These are phyloP conservation scores for Globisporangium recalcitrans DNA, from an alignment of 352 stramenopile species.

Conservation along the genomic window DNA sequence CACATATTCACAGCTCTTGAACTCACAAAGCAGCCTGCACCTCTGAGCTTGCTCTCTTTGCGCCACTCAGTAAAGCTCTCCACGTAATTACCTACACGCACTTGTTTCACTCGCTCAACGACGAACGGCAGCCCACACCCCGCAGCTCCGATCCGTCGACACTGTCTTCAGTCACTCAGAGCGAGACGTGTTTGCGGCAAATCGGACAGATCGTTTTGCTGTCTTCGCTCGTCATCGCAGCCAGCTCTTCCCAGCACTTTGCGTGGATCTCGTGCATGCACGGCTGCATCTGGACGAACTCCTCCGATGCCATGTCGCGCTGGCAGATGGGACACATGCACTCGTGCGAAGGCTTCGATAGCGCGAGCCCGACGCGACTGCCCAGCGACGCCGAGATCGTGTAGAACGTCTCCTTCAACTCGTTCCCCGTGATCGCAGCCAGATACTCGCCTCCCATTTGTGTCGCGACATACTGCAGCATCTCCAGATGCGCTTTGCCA, in stretches of 20 bases:
- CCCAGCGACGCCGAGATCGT: background rate
- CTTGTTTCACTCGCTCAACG: too few species aligned
- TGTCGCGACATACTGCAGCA: background rate
- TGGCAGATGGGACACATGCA: conserved; percentile 50
- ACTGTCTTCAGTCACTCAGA: too few species aligned
- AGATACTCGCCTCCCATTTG: conserved; percentile 2
- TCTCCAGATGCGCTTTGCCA: background rate
- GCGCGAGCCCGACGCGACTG: background rate
- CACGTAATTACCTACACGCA: too few species aligned
- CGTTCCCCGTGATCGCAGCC: background rate
- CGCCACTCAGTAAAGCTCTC: too few species aligned
- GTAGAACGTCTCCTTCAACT: conserved; percentile 1
- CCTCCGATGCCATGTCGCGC: conserved; percentile 40
- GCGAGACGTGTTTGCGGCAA: background rate
- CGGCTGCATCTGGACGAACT: conserved; percentile 30
- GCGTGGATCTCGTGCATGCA: conserved; percentile 54
- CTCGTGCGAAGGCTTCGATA: background rate
- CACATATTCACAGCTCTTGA: too few species aligned
- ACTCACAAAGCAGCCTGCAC: too few species aligned
- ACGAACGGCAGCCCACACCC: too few species aligned
- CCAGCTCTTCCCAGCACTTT: conserved; percentile 27
- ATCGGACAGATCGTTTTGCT: background rate
- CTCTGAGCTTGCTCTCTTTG: too few species aligned
- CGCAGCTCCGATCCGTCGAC: too few species aligned
- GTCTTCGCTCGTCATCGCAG: conserved; percentile 15